Evolutionary conservation across 192 early-diverging fungal genomes (phyloP).

Genomic region (Phlyctochytrium planicorne): DNA sequence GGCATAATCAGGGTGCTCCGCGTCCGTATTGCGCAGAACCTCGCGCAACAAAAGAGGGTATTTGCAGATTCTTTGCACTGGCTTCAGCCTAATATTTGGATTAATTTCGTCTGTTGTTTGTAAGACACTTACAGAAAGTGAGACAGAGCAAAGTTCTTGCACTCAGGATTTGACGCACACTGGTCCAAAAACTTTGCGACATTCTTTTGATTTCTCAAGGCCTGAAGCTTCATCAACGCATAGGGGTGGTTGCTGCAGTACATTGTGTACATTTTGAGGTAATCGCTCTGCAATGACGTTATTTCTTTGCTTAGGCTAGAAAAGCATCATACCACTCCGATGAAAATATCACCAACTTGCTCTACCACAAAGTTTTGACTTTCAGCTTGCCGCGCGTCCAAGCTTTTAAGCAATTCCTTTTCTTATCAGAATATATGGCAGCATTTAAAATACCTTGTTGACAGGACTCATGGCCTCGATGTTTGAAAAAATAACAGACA

Average conservation of each 20-base stretch:
- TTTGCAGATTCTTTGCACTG: constrained; percentile 61
- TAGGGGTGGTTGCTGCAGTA: constrained; percentile 64
- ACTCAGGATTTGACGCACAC: constrained; percentile 8
- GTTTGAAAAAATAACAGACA: constrained; percentile 53
- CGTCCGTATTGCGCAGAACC: constrained; percentile 45
- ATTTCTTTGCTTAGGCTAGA: neutral
- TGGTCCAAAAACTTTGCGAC: constrained; percentile 51
- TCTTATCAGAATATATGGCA: neutral
- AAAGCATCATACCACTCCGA: constrained; percentile 40
- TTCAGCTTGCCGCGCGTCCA: constrained; percentile 33
- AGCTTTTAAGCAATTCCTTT: constrained; percentile 32
- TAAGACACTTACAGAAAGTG: constrained; percentile 21
- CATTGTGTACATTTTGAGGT: constrained; percentile 64
- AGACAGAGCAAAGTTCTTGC: constrained; percentile 15
- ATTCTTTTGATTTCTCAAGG: constrained; percentile 35
- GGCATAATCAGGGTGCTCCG: constrained; percentile 43
- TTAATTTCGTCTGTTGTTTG: neutral
- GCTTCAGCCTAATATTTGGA: constrained; percentile 39
- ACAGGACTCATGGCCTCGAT: constrained; percentile 48
- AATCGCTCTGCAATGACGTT: constrained; percentile 46
- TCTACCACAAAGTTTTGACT: constrained; percentile 34
- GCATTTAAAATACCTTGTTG: constrained; percentile 28
- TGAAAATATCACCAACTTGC: constrained; percentile 51
- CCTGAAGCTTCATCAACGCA: constrained; percentile 57
- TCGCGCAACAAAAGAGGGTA: constrained; percentile 57